Conservation (phyloP, 106 monocot genomes). For the Hemerocallis citrina region DNA sequence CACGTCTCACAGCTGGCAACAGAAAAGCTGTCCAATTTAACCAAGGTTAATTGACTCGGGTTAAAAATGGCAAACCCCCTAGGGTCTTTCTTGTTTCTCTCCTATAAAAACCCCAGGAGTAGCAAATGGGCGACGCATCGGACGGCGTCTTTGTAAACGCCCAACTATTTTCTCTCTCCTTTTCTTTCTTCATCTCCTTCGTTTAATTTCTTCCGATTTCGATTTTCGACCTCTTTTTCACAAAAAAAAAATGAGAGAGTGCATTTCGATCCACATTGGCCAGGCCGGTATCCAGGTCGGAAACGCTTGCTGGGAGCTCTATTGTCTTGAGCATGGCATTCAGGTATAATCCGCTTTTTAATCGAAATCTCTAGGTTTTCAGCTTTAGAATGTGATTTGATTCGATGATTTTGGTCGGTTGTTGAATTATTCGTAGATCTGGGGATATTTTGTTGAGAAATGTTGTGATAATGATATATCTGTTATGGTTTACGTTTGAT, state of each 20-base stretch:
- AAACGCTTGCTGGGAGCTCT: too few relatives aligned
- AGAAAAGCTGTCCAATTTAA: too few relatives aligned
- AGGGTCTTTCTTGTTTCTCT: not conserved
- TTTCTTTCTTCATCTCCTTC: not conserved
- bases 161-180: too few relatives aligned
- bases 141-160: conserved; percentile 23
- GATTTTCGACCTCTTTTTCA: not conserved
- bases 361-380: not conserved
- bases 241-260: conserved; percentile 87
- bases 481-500: too few relatives aligned
- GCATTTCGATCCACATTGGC: conserved; percentile 95
- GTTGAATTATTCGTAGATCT: too few relatives aligned
- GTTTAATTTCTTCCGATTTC: not conserved
- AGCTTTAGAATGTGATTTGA: not conserved
- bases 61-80: too few relatives aligned
- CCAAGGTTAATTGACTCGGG: too few relatives aligned
- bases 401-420: not conserved
- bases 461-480: too few relatives aligned
- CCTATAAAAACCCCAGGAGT: conserved; percentile 6
- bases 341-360: not conserved
- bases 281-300: conserved; percentile 98
- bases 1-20: too few relatives aligned
- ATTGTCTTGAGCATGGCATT: too few relatives aligned
- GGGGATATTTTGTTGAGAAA: too few relatives aligned
- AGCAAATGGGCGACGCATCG: not conserved